Evolutionary conservation across 768 basidiomycete species (phyloP).

Genomic region (Megacollybia marginata): DNA sequence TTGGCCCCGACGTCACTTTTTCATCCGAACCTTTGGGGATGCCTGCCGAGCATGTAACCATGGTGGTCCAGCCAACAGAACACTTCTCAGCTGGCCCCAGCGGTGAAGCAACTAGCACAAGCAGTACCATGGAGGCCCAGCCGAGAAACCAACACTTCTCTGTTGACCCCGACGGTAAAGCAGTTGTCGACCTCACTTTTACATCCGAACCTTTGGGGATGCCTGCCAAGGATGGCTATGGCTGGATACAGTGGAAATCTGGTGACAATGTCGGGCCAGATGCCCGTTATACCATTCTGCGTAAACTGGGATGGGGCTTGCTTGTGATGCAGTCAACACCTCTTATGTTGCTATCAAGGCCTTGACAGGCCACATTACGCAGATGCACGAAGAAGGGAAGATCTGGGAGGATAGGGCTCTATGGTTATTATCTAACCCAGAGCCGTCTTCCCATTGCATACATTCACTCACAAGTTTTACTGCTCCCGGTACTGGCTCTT

Average conservation of each 20-base stretch:
- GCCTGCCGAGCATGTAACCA: conserved; percentile 7
- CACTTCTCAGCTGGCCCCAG: too few species aligned
- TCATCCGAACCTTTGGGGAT: conserved; percentile 11
- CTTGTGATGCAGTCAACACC: conserved; percentile 14
- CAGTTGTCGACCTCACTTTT: too few species aligned
- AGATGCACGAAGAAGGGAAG: conserved; percentile 8
- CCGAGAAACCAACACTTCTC: too few species aligned
- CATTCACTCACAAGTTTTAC: conserved; percentile 3
- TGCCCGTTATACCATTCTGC: conserved; percentile 16
- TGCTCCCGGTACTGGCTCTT: conserved; percentile 7
- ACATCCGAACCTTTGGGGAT: too few species aligned
- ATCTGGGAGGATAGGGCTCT: conserved; percentile 17
- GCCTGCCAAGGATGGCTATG: conserved; percentile 8
- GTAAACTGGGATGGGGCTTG: conserved; percentile 26
- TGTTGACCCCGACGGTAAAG: too few species aligned
- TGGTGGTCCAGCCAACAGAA: too few species aligned
- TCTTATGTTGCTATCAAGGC: conserved; percentile 24
- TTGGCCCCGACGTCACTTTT: too few species aligned
- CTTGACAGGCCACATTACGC: conserved; percentile 18
- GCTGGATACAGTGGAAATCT: conserved; percentile 18
- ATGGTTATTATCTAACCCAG: conserved; percentile 1
- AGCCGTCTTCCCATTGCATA: conserved; percentile 6
- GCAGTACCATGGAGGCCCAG: too few species aligned
- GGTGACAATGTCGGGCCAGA: conserved; percentile 18
- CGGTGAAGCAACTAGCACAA: too few species aligned